Percentiles rank a stretch among this genome's conserved stretches.
Conservation (phyloP, 352 stramenopile genomes). For the Blastocystis sp. region DNA sequence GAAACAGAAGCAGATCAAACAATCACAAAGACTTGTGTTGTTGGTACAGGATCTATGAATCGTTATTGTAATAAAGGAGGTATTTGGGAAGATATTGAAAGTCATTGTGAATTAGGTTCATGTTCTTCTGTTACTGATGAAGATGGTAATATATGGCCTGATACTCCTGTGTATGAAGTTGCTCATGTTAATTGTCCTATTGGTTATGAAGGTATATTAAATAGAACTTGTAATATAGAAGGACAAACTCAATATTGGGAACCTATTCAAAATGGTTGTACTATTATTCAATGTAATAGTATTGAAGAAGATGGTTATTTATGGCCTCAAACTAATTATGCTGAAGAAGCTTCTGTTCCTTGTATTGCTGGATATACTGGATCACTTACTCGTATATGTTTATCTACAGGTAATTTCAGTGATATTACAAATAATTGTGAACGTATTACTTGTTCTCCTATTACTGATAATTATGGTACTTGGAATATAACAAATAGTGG, state of each 20-base stretch:
- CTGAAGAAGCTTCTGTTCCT: not conserved
- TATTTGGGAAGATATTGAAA: slow-evolving; percentile 2
- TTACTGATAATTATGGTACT: no score
- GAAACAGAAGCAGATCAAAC: not conserved
- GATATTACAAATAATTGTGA: no score
- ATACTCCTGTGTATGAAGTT: no score
- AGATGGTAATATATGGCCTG: no score
- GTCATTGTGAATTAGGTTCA: slow-evolving; percentile 1
- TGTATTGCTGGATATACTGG: slow-evolving; percentile 15
- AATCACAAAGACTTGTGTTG: no score
- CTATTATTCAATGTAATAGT: slow-evolving; percentile 26
- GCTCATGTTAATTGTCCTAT: no score
- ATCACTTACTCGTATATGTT: slow-evolving; percentile 2
- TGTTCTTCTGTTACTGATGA: slow-evolving; percentile 7
- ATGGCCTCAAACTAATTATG: slow-evolving; percentile 25
- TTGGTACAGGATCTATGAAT: not conserved
- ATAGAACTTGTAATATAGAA: no score
- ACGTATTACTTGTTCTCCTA: no score
- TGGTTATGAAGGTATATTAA: no score
- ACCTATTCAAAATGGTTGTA: slow-evolving; percentile 11
- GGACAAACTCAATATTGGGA: no score
- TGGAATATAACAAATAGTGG: not conserved
- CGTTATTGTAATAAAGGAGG: not conserved
- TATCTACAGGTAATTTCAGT: not conserved
- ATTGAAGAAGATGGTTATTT: not conserved